Conservation (phyloP, 208 protist genomes). For the Naegleria gruberi region DNA sequence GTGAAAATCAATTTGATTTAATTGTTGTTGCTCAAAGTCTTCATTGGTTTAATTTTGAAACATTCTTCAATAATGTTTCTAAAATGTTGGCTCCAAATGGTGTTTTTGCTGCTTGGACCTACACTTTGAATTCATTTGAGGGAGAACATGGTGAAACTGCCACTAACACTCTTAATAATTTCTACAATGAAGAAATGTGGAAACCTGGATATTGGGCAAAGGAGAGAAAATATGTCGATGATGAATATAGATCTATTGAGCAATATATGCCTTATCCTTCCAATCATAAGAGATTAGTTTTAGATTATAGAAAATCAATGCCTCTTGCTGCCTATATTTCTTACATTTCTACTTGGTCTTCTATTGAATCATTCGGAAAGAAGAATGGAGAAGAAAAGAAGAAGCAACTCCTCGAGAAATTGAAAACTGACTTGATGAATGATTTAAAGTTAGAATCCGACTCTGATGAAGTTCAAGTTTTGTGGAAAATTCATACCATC, state of each 20-base stretch:
- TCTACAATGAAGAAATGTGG: neutral
- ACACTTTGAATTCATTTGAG: neutral
- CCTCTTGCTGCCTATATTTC: neutral
- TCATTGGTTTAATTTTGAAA: constrained; percentile 14
- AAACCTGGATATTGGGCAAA: neutral
- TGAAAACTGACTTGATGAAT: neutral
- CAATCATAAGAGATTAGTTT: neutral
- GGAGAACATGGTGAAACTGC: neutral
- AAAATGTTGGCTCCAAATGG: neutral
- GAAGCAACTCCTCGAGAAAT: neutral
- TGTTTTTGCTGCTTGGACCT: neutral
- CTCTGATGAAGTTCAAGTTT: neutral
- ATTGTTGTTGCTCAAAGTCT: neutral
- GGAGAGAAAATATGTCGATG: neutral
- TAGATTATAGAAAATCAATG: neutral
- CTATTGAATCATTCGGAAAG: neutral
- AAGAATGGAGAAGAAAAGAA: neutral
- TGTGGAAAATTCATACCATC: neutral
- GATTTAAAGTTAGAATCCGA: neutral
- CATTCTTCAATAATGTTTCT: neutral
- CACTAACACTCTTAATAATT: neutral
- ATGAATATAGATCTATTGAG: neutral
- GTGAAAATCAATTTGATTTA: neutral
- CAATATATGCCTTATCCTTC: neutral
- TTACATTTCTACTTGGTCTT: neutral